Percentiles rank a stretch among this genome's conserved stretches.
These are phyloP conservation scores for Lentinula edodes DNA, from an alignment of 768 basidiomycete genomes.

Conservation along the genomic window DNA sequence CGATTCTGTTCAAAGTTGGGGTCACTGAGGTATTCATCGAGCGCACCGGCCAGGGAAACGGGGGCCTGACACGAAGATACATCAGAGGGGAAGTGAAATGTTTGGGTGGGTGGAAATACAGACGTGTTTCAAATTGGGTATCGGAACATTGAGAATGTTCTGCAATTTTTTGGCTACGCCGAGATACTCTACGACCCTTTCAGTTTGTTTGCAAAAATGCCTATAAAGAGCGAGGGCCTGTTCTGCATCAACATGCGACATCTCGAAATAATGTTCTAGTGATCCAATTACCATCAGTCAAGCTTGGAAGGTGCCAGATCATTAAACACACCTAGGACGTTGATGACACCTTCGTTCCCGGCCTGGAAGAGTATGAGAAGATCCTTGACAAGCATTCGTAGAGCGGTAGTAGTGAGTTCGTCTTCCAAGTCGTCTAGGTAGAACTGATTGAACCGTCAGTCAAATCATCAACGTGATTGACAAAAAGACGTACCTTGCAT, in stretches of 20 bases:
- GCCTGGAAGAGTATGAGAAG: slow-evolving; percentile 93
- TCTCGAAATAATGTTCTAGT: slow-evolving; percentile 96
- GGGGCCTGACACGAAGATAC: slow-evolving; percentile 58
- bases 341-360: slow-evolving; percentile 91
- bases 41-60: slow-evolving; percentile 84
- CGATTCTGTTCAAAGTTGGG: slow-evolving; percentile 96
- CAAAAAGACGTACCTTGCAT: slow-evolving; percentile 64
- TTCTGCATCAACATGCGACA: slow-evolving; percentile 89
- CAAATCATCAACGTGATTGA: slow-evolving; percentile 5
- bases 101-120: slow-evolving; percentile 17
- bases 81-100: neutral
- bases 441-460: slow-evolving; percentile 52
- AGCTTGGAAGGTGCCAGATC: neutral
- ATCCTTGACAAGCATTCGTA: slow-evolving; percentile 95
- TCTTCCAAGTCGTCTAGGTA: slow-evolving; percentile 93
- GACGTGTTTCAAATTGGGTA: slow-evolving; percentile 91
- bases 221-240: slow-evolving; percentile 86
- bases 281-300: slow-evolving; percentile 25
- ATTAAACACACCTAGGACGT: slow-evolving; percentile 58
- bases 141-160: slow-evolving; percentile 87
- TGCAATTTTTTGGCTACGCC: slow-evolving; percentile 90
- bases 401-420: slow-evolving; percentile 80
- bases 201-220: slow-evolving; percentile 91
- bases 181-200: slow-evolving; percentile 88
- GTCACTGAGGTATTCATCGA: slow-evolving; percentile 95